Conservation (phyloP, 2,329 filamentous ascomycete species). For the Colletotrichum ledebouriae region DNA sequence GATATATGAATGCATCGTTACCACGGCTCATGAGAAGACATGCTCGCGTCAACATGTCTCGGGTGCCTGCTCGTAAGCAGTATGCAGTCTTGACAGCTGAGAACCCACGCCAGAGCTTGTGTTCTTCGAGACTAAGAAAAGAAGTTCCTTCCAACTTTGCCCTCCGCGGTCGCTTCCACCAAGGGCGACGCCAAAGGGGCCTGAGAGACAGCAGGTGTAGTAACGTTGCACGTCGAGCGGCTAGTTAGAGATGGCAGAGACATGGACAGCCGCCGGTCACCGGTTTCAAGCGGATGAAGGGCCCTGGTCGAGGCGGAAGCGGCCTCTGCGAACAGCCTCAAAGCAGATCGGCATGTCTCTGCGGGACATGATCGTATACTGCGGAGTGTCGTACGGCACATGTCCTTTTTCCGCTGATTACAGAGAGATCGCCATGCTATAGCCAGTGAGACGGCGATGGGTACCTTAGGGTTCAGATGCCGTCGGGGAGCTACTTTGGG, state of each 20-base stretch:
- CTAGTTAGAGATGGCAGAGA: not conserved
- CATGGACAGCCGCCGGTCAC: not conserved
- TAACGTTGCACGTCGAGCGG: constrained; percentile 13
- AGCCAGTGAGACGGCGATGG: not conserved
- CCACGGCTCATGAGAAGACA: not conserved
- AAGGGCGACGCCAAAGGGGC: not conserved
- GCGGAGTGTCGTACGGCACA: constrained; percentile 15
- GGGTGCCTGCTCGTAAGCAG: constrained; percentile 5
- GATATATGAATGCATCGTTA: not conserved
- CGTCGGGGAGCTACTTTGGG: constrained; percentile 5
- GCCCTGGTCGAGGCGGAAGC: not conserved
- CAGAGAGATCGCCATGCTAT: not conserved
- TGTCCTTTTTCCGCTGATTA: not conserved
- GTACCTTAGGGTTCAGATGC: constrained; percentile 3
- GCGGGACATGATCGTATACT: constrained; percentile 1
- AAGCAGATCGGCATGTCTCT: constrained; percentile 13
- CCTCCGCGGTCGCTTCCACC: too few species aligned
- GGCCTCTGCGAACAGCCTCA: not conserved
- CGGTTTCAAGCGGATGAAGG: not conserved
- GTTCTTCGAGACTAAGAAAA: not conserved
- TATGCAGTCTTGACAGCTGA: constrained; percentile 29
- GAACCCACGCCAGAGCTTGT: constrained; percentile 7
- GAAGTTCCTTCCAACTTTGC: too few species aligned
- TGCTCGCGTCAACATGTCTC: constrained; percentile 1
- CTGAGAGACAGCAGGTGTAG: not conserved